Percentiles rank a stretch among this genome's conserved stretches.
These are phyloP conservation scores for Venturia oleaginea DNA, from an alignment of 2,329 filamentous ascomycete species.

Conservation along the genomic window DNA sequence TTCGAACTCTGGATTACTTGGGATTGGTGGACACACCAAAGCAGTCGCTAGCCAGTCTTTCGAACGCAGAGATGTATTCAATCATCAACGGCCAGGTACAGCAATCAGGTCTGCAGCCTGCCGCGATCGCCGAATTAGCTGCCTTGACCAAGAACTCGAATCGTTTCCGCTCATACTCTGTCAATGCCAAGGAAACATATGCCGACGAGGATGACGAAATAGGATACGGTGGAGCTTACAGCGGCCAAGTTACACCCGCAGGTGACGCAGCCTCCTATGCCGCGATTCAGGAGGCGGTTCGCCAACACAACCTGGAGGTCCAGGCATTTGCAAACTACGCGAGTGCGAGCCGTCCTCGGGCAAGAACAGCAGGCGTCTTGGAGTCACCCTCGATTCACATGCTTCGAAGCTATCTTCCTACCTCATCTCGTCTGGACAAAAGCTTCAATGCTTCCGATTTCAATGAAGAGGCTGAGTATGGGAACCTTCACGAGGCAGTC, in stretches of 20 bases:
- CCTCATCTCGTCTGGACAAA: constrained; percentile 65
- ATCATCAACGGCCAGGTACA: constrained; percentile 40
- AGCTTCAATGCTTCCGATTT: constrained; percentile 68
- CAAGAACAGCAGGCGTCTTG: constrained; percentile 82
- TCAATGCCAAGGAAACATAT: constrained; percentile 97
- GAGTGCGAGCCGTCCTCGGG: constrained; percentile 71
- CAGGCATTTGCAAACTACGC: constrained; percentile 86
- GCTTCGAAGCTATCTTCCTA: constrained; percentile 64
- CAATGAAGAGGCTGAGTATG: constrained; percentile 67
- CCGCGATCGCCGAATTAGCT: constrained; percentile 63
- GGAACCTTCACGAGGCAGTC: constrained; percentile 71
- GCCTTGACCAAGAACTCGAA: constrained; percentile 65
- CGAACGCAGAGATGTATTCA: constrained; percentile 38
- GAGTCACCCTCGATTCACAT: constrained; percentile 62
- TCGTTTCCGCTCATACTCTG: constrained; percentile 92
- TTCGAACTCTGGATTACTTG: constrained; percentile 90
- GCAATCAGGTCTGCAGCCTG: constrained; percentile 40
- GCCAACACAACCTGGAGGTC: constrained; percentile 86
- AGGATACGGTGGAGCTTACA: constrained; percentile 48
- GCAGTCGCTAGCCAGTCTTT: constrained; percentile 62
- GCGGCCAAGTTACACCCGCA: constrained; percentile 51
- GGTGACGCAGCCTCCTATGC: constrained; percentile 48
- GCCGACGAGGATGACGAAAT: constrained; percentile 75
- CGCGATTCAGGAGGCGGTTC: constrained; percentile 62
- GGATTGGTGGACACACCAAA: constrained; percentile 91